Conservation (phyloP, 441 rosid genomes). For the Erodium chrysanthum region DNA sequence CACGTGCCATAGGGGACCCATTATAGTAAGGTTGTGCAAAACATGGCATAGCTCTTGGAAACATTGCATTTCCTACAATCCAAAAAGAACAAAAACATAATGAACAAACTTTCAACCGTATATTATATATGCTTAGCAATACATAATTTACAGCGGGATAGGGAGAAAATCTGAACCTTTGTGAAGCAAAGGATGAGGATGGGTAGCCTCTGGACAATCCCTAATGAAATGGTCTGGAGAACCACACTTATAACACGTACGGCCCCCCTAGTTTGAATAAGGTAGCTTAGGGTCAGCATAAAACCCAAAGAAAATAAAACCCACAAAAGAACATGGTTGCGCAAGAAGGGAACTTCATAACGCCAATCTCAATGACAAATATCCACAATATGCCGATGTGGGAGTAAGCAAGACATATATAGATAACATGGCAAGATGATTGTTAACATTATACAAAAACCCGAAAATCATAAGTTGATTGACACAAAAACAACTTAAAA, state of each 20-base stretch:
- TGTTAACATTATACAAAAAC: background rate
- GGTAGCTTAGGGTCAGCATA: constrained; percentile 11
- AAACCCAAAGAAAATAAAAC: constrained; percentile 1
- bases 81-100: constrained; percentile 12
- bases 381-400: background rate
- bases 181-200: constrained; percentile 26
- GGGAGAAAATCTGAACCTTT: constrained; percentile 24
- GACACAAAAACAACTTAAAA: background rate
- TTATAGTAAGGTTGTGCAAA: constrained; percentile 29
- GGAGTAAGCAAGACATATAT: background rate
- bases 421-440: background rate
- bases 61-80: constrained; percentile 28
- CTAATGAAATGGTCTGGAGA: constrained; percentile 43
- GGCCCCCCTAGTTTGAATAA: constrained; percentile 29
- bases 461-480: background rate
- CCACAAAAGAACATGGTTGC: background rate
- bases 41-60: constrained; percentile 26
- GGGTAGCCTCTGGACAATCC: constrained; percentile 35
- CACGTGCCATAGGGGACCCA: constrained; percentile 22
- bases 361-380: background rate
- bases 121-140: constrained; percentile 3
- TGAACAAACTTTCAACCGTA: constrained; percentile 1
- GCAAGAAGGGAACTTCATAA: background rate
- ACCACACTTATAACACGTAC: constrained; percentile 44
- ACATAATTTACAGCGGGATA: background rate